Base-by-base conservation (phyloP, 108 stramenopile genomes). In the Mayamaea pseudoterrestris region DNA sequence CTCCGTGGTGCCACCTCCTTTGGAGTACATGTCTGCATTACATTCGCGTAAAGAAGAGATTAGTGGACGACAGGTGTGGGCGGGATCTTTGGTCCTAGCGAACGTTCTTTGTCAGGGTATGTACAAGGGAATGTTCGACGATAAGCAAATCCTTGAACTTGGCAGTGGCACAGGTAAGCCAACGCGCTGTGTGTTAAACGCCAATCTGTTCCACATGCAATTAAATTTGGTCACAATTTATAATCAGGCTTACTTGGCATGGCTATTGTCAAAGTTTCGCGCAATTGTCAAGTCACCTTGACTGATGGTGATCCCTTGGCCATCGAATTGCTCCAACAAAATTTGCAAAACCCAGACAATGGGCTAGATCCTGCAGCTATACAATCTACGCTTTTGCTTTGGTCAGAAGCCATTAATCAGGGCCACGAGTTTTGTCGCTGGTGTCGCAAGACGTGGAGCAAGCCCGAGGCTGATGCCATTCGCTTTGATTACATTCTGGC, bases 251-350 rank as follows among this genome's bases (percentile, higher is more conserved):
- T 44, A 24, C 16, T 44, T 6, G 52, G 42, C 8, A 53, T 44
- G 42, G 11, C 55, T 9, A 5, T 36, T 11, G 12, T 12, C 29
- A 45, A 35, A 21, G 5, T 40, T 5, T 5, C 32, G 30, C 16
- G 20, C 20, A 16, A 22, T 7, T 18, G 16, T 6, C 25, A 40
- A 2, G 48, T 58, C 3, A 45, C 26, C 16, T 43, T 58, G 49
- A 58, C 57, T 12, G 57, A 58, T 50, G 57, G 57, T 3, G 57
- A 58, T 50, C 16, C 28, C 11, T 6, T 30, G 23, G 47, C 57
- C 30, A 5, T 58, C 5, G 24, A 23, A n/a, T 42, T 58, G 21
- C 31, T 58, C 27, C 49, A 43, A 27, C 47, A 24, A 50, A 58
- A 58, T 43, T 18, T 58, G n/a, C 27, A 24, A 8, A 26, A 57